Evolutionary conservation across 2,329 filamentous ascomycete genomes (phyloP).

Genomic region (Sphaerostilbella broomeana): DNA sequence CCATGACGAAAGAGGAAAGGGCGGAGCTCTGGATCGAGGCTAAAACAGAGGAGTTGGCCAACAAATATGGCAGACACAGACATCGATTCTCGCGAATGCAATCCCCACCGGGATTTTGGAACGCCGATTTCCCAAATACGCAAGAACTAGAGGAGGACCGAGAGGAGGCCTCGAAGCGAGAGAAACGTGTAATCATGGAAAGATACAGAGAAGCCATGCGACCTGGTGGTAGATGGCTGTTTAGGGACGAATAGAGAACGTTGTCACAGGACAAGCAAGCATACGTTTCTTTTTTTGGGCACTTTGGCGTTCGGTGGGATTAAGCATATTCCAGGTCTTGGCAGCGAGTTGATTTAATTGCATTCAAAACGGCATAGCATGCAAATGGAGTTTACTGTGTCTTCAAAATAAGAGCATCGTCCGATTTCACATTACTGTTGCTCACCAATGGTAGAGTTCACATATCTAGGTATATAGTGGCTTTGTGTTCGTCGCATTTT

Average conservation of each 20-base stretch:
- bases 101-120: conserved; percentile 86
- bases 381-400: too few species aligned
- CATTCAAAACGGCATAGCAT: not conserved
- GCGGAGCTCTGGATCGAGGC: conserved; percentile 67
- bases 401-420: too few species aligned
- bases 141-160: conserved; percentile 68
- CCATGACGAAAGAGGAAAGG: conserved; percentile 55
- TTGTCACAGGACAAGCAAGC: too few species aligned
- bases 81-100: conserved; percentile 63
- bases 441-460: too few species aligned
- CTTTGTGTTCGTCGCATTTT: too few species aligned
- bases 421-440: too few species aligned
- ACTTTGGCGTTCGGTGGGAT: not conserved
- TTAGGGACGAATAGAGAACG: conserved; percentile 72
- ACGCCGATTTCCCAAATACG: conserved; percentile 79
- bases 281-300: too few species aligned
- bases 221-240: conserved; percentile 68
- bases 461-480: too few species aligned
- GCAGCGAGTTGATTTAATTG: too few species aligned
- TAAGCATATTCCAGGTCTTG: too few species aligned
- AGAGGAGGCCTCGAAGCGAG: conserved; percentile 56
- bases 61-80: conserved; percentile 70
- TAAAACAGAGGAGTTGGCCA: conserved; percentile 64
- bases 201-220: conserved; percentile 78
- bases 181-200: conserved; percentile 60